Percentiles rank a stretch among this genome's conserved stretches.
Evolutionary conservation across 768 basidiomycete species (phyloP).

Genomic region (Lentinula lateritia): DNA sequence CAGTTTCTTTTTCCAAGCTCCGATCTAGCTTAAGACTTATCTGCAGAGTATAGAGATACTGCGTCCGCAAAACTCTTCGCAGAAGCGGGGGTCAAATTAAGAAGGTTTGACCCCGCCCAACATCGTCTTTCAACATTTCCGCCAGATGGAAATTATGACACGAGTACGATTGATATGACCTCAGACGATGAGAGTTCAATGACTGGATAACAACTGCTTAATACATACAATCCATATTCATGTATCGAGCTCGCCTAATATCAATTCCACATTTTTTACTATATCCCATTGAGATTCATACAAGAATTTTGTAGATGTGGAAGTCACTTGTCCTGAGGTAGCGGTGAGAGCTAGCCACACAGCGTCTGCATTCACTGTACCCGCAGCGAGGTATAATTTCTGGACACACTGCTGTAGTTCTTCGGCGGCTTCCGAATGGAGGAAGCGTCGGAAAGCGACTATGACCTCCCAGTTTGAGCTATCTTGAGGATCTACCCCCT

Average conservation of each 20-base stretch:
- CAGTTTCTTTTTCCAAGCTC: conserved; percentile 21
- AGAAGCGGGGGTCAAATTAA: conserved; percentile 77
- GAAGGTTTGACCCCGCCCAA: conserved; percentile 54
- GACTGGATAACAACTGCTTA: not conserved
- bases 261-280: conserved; percentile 29
- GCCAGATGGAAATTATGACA: conserved; percentile 16
- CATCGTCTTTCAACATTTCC: conserved; percentile 17
- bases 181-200: not conserved
- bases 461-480: conserved; percentile 76
- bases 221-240: not conserved
- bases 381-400: conserved; percentile 58
- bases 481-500: conserved; percentile 67
- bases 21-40: not conserved
- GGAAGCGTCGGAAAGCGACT: conserved; percentile 69
- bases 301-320: conserved; percentile 42
- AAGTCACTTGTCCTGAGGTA: conserved; percentile 39
- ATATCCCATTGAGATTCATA: conserved; percentile 61
- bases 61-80: conserved; percentile 73
- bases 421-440: conserved; percentile 58
- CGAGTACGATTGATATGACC: conserved; percentile 2
- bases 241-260: conserved; percentile 19
- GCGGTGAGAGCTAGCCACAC: conserved; percentile 76
- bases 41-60: conserved; percentile 53
- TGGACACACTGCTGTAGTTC: conserved; percentile 70
- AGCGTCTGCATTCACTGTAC: conserved; percentile 64